These are phyloP conservation scores for Ilex aquifolium DNA, from an alignment of 257 asterid genomes.

Conservation along the genomic window DNA sequence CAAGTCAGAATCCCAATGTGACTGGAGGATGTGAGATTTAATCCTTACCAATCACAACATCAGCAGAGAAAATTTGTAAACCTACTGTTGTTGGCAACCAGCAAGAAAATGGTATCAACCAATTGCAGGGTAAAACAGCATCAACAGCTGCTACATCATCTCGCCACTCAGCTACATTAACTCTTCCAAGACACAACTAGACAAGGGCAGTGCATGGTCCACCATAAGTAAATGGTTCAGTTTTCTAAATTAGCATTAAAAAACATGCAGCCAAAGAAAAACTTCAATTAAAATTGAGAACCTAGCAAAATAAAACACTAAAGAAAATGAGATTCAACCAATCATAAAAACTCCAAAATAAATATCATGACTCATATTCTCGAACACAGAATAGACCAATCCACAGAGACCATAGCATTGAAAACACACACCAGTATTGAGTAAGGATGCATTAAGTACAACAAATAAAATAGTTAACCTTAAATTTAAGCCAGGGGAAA, in stretches of 20 bases:
- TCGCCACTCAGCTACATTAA: conserved; percentile 41
- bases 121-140: conserved; percentile 29
- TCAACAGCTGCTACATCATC: conserved; percentile 34
- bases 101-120: conserved; percentile 4
- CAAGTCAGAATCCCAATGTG: conserved; percentile 17
- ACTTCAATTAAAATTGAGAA: neutral
- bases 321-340: conserved; percentile 11
- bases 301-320: conserved; percentile 3
- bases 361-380: neutral
- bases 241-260: neutral
- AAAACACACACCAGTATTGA: conserved; percentile 12
- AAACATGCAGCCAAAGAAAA: neutral
- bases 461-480: conserved; percentile 20
- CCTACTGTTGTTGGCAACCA: too few relatives aligned
- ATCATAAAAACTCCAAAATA: conserved; percentile 4
- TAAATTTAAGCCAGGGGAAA: neutral
- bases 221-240: conserved; percentile 32
- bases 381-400: conserved; percentile 15
- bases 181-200: conserved; percentile 60
- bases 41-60: conserved; percentile 44
- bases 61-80: conserved; percentile 9
- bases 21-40: conserved; percentile 21
- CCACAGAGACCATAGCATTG: conserved; percentile 24
- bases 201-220: conserved; percentile 55
- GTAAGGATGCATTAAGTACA: conserved; percentile 34